Evolutionary conservation across 1,139 yeast species (phyloP), one percentile per base, ranked within the genome.

Genomic region (Geotrichum histeridarum): DNA sequence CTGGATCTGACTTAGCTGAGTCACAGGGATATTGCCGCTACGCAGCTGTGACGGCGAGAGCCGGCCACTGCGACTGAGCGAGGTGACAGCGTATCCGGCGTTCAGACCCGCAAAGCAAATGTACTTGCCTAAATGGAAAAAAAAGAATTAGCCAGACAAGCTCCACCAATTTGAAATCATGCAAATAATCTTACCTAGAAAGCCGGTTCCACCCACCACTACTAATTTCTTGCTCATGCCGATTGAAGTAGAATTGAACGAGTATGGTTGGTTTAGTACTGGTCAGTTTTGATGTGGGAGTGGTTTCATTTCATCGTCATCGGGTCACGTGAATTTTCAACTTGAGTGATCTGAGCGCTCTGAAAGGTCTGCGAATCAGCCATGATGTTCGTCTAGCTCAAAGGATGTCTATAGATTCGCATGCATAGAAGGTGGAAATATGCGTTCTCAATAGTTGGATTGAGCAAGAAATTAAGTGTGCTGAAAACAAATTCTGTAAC

Each of bases 201-300:
- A 87, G 3, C 97, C 97, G 57, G 81, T 83, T 0, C 97, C 96
- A 17, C 97, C 97, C 62, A 90, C 81, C 0, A 89, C 87, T 8
- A 87, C 81, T 51, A 84, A 57, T n/a, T 62, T 61, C 57, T 61
- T 63, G 58, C 50, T 59, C 42, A 53, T 43, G 11, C 27, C 30
- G 27, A 30, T 11, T 22, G 46, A 14, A 32, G 39, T 38, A 47
- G 14, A 38, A 38, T 38, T 12, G 6, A 14, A 9, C 17, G 11
- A 9, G 14, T 35, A 12, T 35, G 38, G 38, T 12, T 12, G 14
- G 14, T 12, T 35, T 35, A 14, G 38, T 35, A 2, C 4, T 35
- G 38, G n/a, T 3, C 27, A 22, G 27, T 22, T 22, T 22, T 22
- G 5, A 22, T 5, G 27, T 22, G 27, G 27, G 27, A 22, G 27